Evolutionary conservation across 2,329 filamentous ascomycete species (phyloP).

Genomic region (Colletotrichum spinosum): DNA sequence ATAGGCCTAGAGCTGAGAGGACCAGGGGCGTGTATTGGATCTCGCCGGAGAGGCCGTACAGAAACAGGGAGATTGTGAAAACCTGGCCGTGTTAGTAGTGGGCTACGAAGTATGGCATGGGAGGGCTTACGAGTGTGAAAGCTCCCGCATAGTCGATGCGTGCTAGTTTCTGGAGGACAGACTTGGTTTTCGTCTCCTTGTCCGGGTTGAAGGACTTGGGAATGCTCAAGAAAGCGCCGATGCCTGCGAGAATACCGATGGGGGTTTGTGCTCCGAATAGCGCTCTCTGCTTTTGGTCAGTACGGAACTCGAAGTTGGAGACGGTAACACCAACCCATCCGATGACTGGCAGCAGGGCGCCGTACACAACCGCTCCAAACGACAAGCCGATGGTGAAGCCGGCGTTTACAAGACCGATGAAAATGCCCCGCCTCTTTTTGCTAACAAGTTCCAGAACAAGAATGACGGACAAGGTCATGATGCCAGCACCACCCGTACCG

Average conservation of each 20-base stretch:
- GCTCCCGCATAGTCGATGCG: slow-evolving; percentile 82
- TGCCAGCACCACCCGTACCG: slow-evolving; percentile 77
- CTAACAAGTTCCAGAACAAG: slow-evolving; percentile 80
- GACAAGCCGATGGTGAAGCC: slow-evolving; percentile 79
- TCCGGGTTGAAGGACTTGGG: slow-evolving; percentile 56
- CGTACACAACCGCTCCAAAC: slow-evolving; percentile 77
- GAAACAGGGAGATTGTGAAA: slow-evolving; percentile 75
- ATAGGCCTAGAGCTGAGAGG: slow-evolving; percentile 63
- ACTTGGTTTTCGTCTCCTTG: slow-evolving; percentile 52
- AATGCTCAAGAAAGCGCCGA: slow-evolving; percentile 73
- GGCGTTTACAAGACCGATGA: slow-evolving; percentile 79
- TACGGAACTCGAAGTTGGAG: slow-evolving; percentile 8
- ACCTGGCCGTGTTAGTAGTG: slow-evolving; percentile 57
- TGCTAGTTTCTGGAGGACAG: slow-evolving; percentile 66
- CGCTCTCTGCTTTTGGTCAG: slow-evolving; percentile 62
- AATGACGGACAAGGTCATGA: slow-evolving; percentile 80
- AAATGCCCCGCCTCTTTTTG: slow-evolving; percentile 75
- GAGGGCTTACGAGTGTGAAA: slow-evolving; percentile 64
- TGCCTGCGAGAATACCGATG: slow-evolving; percentile 69
- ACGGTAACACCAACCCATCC: slow-evolving; percentile 70
- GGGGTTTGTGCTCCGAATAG: slow-evolving; percentile 81
- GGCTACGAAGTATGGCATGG: background rate
- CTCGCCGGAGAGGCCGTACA: slow-evolving; percentile 75
- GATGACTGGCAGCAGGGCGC: slow-evolving; percentile 69
- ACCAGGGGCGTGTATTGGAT: slow-evolving; percentile 71